phyloP scores from a whole-genome alignment of 495 filamentous ascomycete genomes.

The Aspergillus sclerotiicarbonarius region DNA sequence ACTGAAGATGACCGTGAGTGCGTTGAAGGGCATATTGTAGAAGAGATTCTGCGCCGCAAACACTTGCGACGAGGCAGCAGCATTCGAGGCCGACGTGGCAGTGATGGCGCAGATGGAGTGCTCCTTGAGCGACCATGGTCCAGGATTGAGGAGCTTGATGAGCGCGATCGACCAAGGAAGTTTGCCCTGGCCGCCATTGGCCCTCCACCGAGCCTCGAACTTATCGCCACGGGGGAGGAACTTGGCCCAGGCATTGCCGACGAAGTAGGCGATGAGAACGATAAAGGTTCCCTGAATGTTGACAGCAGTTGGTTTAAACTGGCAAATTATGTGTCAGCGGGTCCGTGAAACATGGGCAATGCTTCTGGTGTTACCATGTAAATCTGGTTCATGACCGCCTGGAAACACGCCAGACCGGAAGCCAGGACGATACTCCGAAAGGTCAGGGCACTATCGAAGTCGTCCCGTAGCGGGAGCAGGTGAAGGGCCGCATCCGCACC shows the following conservation, averaged over 20 bases:
- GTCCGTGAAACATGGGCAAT: not conserved
- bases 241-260: constrained; percentile 39
- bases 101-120: constrained; percentile 32
- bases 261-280: constrained; percentile 37
- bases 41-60: constrained; percentile 35
- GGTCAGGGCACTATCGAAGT: constrained; percentile 41
- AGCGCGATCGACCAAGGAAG: constrained; percentile 17
- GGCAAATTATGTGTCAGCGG: not conserved
- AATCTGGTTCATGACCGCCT: constrained; percentile 49
- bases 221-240: constrained; percentile 42
- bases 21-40: constrained; percentile 27
- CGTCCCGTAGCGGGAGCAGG: constrained; percentile 46
- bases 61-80: constrained; percentile 11
- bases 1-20: constrained; percentile 27
- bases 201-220: constrained; percentile 28
- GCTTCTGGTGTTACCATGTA: constrained; percentile 29
- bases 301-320: constrained; percentile 33
- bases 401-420: constrained; percentile 42
- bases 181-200: constrained; percentile 22
- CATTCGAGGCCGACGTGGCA: constrained; percentile 28
- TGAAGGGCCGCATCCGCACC: constrained; percentile 30
- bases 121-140: constrained; percentile 33
- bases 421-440: constrained; percentile 47
- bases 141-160: constrained; percentile 31
- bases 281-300: constrained; percentile 35